phyloP scores from a whole-genome alignment of 768 basidiomycete species.

The Serendipita sp. region DNA sequence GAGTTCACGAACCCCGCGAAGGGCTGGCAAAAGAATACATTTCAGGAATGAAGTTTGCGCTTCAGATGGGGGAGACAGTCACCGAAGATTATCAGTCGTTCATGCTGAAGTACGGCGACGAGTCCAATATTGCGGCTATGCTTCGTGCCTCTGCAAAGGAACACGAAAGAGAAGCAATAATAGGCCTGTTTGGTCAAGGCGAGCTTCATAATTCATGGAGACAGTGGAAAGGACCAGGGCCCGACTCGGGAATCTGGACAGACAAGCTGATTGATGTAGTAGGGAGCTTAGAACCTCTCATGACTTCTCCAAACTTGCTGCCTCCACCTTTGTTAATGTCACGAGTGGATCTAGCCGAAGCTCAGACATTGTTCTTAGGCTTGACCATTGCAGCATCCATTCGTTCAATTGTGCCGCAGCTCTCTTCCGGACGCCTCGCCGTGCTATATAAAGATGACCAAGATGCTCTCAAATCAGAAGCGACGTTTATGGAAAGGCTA shows the following conservation, averaged over 20 bases:
- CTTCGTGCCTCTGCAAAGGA: neutral
- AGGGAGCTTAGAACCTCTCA: neutral
- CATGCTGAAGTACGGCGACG: conserved; percentile 2
- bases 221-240: neutral
- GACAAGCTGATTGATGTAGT: neutral
- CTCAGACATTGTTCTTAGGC: neutral
- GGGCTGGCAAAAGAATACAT: neutral
- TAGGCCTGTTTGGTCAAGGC: neutral
- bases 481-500: neutral
- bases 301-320: neutral
- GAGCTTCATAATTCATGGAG: neutral
- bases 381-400: neutral
- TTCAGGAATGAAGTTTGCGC: neutral
- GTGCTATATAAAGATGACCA: neutral
- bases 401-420: neutral
- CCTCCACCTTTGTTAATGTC: neutral
- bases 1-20: neutral
- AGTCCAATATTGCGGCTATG: conserved; percentile 1
- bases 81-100: neutral
- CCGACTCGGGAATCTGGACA: neutral
- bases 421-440: neutral
- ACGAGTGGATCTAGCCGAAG: neutral
- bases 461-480: neutral
- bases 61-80: neutral
- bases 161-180: neutral